Evolutionary conservation across 257 asterid genomes (phyloP).

Genomic region (Fraxinus anomala): DNA sequence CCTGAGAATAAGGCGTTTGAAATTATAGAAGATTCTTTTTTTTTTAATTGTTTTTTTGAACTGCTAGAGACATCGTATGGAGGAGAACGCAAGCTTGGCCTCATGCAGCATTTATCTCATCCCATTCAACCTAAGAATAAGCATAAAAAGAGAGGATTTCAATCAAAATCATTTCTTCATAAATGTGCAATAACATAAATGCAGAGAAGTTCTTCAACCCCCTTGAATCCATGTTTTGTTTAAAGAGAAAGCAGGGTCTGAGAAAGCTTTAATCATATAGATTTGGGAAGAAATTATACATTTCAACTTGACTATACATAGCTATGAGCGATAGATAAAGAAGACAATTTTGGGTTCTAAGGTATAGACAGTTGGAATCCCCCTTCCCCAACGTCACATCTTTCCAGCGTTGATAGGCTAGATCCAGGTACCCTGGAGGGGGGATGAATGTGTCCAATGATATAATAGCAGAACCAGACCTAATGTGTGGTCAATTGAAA

Average conservation of each 20-base stretch:
- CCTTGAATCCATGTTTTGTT: background rate
- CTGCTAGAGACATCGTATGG: constrained; percentile 81
- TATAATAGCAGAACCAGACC: constrained; percentile 47
- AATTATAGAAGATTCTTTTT: background rate
- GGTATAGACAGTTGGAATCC: constrained; percentile 18
- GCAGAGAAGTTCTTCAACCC: constrained; percentile 24
- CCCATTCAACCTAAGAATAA: constrained; percentile 91
- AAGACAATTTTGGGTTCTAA: background rate
- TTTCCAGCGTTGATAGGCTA: background rate
- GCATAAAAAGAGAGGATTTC: background rate
- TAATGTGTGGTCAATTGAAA: constrained; percentile 86
- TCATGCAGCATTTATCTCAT: constrained; percentile 99
- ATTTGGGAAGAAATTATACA: background rate
- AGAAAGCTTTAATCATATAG: background rate
- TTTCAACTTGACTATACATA: background rate
- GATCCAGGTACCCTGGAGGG: background rate
- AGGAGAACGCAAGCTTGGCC: constrained; percentile 99
- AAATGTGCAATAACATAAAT: constrained; percentile 3
- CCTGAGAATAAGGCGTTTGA: constrained; percentile 11
- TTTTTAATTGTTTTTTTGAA: background rate
- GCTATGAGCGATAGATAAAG: background rate
- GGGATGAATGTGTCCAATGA: background rate
- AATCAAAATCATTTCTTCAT: constrained; percentile 8
- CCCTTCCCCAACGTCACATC: constrained; percentile 12
- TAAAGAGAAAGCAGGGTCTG: background rate